Conservation (phyloP, 2,329 filamentous ascomycete genomes). For the Calonectria leucothoes region DNA sequence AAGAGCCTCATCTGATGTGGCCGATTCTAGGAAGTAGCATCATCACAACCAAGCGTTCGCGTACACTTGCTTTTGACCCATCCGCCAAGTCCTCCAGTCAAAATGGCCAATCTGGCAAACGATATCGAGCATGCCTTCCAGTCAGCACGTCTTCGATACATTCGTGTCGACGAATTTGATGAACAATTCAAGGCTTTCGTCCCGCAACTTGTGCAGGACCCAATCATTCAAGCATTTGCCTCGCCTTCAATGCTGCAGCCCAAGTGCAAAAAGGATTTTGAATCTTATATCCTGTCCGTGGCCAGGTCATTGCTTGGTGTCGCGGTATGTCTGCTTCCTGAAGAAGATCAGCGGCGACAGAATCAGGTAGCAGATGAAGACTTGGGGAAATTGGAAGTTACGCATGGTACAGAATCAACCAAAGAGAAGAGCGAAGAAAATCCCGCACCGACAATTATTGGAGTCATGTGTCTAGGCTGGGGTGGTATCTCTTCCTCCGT, state of each 20-base stretch:
- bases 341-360: not conserved
- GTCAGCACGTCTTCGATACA: conserved; percentile 25
- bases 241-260: conserved; percentile 19
- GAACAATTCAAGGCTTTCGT: conserved; percentile 18
- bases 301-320: conserved; percentile 24
- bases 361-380: not conserved
- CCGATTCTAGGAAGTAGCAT: no score
- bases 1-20: no score
- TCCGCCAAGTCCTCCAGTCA: no score
- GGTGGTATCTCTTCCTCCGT: conserved; percentile 9
- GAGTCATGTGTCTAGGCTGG: conserved; percentile 28
- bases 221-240: conserved; percentile 18
- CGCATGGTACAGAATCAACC: no score
- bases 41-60: no score
- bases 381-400: not conserved
- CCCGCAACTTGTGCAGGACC: conserved; percentile 22
- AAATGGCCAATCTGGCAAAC: not conserved
- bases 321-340: conserved; percentile 16
- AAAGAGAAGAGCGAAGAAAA: not conserved
- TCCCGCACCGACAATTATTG: conserved; percentile 18
- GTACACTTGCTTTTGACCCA: not conserved
- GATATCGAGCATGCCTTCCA: conserved; percentile 21
- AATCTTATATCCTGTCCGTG: conserved; percentile 20
- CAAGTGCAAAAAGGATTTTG: conserved; percentile 9
- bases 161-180: conserved; percentile 18